Conservation (phyloP, 371 early-diverging fungal species). For the Encephalitozoon hellem region DNA sequence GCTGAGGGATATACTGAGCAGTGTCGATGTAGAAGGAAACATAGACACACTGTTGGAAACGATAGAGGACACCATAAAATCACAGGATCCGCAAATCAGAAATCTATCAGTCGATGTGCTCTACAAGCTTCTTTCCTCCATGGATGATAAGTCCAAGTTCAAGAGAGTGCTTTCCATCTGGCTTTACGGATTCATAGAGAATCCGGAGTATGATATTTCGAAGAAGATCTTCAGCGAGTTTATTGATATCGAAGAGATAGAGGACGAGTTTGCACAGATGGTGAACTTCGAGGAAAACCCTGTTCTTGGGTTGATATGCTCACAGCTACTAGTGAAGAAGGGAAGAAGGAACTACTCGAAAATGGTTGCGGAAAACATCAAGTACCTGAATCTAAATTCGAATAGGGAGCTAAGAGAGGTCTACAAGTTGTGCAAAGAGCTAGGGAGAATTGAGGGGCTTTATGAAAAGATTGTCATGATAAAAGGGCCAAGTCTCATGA, state of each 20-base stretch:
- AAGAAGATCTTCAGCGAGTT: conserved; percentile 9
- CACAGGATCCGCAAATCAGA: not conserved
- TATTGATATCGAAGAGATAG: conserved; percentile 6
- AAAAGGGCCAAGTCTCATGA: not conserved
- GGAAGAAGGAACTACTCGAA: not conserved
- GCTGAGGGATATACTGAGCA: not conserved
- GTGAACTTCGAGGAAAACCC: conserved; percentile 14
- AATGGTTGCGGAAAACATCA: not conserved
- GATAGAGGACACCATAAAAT: not conserved
- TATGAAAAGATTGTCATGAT: not conserved
- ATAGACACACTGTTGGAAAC: not conserved
- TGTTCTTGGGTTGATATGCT: not conserved
- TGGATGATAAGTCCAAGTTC: not conserved
- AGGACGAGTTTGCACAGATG: not conserved
- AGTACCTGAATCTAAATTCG: not conserved
- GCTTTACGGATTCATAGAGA: conserved; percentile 15
- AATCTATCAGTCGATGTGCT: conserved; percentile 4
- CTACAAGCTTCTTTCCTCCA: conserved; percentile 1
- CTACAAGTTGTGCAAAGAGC: not conserved
- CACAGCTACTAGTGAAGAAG: not conserved
- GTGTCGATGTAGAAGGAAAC: not conserved
- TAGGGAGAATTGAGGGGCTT: not conserved
- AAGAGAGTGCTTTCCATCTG: not conserved
- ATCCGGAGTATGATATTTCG: not conserved
- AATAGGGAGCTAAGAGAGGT: not conserved